These are phyloP conservation scores for Volutella citrinella DNA, from an alignment of 2,329 filamentous ascomycete species.

Conservation along the genomic window DNA sequence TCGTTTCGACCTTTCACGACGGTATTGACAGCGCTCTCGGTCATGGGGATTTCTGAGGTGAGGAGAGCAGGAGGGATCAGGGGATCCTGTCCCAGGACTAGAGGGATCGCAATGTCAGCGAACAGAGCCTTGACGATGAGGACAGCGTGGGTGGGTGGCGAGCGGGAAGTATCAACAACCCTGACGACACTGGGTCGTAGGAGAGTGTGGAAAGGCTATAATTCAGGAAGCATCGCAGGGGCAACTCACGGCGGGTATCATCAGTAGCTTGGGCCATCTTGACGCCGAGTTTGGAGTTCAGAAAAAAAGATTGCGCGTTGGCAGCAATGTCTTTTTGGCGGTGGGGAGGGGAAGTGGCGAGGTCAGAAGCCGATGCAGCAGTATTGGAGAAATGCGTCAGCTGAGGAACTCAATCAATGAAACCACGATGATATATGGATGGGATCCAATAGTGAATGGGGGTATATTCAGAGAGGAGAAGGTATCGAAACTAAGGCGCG, in stretches of 20 bases:
- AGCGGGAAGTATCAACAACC: not conserved
- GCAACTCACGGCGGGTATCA: conserved; percentile 40
- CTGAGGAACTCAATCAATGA: too few species aligned
- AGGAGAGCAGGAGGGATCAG: conserved; percentile 87
- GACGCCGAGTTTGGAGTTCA: conserved; percentile 40
- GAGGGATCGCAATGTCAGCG: conserved; percentile 10
- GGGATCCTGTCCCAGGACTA: conserved; percentile 92
- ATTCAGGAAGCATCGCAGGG: not conserved
- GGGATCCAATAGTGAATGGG: too few species aligned
- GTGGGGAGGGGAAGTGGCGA: too few species aligned
- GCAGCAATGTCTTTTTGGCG: too few species aligned
- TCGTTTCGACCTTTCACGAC: conserved; percentile 69
- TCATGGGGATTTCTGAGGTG: conserved; percentile 77
- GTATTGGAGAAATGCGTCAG: too few species aligned
- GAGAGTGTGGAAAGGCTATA: too few species aligned
- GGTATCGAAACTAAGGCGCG: too few species aligned
- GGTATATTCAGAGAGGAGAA: too few species aligned
- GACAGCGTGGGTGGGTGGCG: not conserved
- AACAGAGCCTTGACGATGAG: not conserved
- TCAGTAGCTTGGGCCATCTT: conserved; percentile 42
- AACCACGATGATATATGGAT: too few species aligned
- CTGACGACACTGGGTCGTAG: too few species aligned
- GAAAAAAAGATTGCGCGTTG: too few species aligned
- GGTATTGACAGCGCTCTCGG: conserved; percentile 59
- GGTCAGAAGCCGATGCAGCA: too few species aligned